Base-by-base conservation (phyloP, 768 basidiomycete species). In the Boletus pseudo-olivaceus region DNA sequence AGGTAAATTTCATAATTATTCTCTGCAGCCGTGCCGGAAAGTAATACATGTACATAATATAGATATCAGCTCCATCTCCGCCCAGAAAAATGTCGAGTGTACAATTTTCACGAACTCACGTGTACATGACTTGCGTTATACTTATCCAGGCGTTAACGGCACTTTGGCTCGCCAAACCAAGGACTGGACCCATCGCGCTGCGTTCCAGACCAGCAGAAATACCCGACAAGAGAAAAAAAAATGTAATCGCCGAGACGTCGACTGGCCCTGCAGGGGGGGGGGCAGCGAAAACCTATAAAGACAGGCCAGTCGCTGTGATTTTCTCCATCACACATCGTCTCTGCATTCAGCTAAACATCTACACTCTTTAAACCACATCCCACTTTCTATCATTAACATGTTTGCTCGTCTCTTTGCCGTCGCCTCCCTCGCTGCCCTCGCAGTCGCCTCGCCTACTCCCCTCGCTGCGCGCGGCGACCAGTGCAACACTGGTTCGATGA, bases 341-440 rank as follows among this genome's bases (percentile, higher is more conserved):
- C 47, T 45, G 44, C 42, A 4, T 15, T 35, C 44, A 26, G 32
- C 37, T 38, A 33, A n/a, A 23, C 17, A 19, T 5, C 48, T 30
- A 38, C 58, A 57, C n/a, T 57, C 58, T n/a, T 53, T 57, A 51
- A 32, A 37, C 7, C 42, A 10, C 34, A 52, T 3, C 29, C 6
- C 34, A 38, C 30, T 47, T 41, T 41, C 50, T 38, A 46, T 2
- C 1, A 54, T 51, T 47, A 50, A 29, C 29, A 63, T 63, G 62
- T 63, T 62, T 32, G 41, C 56, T 55, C 54, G 58, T 53, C 26
- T 57, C 20, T 56, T 57, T 9, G 56, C 54, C 14, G 41, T 62
- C 47, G 62, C 58, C 33, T 54, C 55, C 14, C 42, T 65, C n/a
- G 60, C 38, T 50, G 64, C 49, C 6, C 33, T 63, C 48, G 62